These are phyloP conservation scores for Gossypium schwendimanii DNA, from an alignment of 441 rosid species.

Conservation along the genomic window DNA sequence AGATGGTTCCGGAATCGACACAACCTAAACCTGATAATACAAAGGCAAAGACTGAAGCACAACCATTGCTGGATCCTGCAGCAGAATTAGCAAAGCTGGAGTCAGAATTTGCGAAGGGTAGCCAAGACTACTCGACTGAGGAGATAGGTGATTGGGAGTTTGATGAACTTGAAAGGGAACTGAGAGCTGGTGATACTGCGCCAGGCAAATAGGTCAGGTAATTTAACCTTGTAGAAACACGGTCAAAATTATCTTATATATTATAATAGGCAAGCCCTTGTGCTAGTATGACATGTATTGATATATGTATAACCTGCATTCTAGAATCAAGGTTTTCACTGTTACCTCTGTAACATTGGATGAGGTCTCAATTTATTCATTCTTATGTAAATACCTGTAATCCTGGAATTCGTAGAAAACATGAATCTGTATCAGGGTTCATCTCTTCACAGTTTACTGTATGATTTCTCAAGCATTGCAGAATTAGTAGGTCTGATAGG, in stretches of 20 bases:
- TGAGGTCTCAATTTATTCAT: slow-evolving; percentile 30
- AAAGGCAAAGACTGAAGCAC: slow-evolving; percentile 26
- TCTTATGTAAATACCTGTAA: slow-evolving; percentile 52
- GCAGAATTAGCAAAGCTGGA: slow-evolving; percentile 91
- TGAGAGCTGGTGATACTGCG: slow-evolving; percentile 42
- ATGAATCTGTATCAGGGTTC: neutral
- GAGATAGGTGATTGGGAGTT: slow-evolving; percentile 97
- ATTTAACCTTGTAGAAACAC: neutral
- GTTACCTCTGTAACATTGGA: slow-evolving; percentile 23
- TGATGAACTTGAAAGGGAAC: slow-evolving; percentile 88
- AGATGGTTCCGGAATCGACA: slow-evolving; percentile 11
- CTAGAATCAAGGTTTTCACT: slow-evolving; percentile 23
- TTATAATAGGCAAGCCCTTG: neutral
- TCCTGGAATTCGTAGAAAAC: slow-evolving; percentile 18
- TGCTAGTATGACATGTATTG: slow-evolving; percentile 12
- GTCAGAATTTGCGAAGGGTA: slow-evolving; percentile 82
- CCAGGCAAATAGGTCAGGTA: slow-evolving; percentile 20
- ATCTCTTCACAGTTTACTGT: neutral
- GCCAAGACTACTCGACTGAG: slow-evolving; percentile 59
- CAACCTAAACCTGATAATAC: slow-evolving; percentile 26
- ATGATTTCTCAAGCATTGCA: neutral
- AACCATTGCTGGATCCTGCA: slow-evolving; percentile 52
- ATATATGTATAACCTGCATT: slow-evolving; percentile 21
- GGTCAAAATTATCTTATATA: slow-evolving; percentile 5
- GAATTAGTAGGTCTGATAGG: neutral